These are phyloP conservation scores for Pyrenula aspistea DNA, from an alignment of 495 filamentous ascomycete genomes.

Conservation along the genomic window DNA sequence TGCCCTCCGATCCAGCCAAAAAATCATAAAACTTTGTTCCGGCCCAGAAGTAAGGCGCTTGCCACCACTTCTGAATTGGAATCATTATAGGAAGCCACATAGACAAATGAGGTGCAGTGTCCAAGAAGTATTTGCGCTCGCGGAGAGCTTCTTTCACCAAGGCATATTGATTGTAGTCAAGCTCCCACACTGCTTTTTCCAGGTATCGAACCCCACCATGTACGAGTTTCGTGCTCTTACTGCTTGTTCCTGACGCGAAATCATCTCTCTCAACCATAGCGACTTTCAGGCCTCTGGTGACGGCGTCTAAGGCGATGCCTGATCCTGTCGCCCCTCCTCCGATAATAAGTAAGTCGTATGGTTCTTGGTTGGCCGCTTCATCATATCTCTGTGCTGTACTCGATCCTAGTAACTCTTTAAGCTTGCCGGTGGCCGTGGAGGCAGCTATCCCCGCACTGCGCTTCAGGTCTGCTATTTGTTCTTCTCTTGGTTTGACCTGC, in stretches of 20 bases:
- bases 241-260: slow-evolving; percentile 87
- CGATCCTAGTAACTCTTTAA: not conserved
- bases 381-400: slow-evolving; percentile 14
- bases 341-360: slow-evolving; percentile 84
- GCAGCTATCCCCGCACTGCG: slow-evolving; percentile 11
- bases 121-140: slow-evolving; percentile 90
- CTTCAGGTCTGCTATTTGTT: slow-evolving; percentile 42
- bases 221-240: slow-evolving; percentile 94
- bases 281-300: slow-evolving; percentile 82
- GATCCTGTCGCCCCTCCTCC: slow-evolving; percentile 88
- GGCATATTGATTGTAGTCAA: slow-evolving; percentile 82
- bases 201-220: slow-evolving; percentile 94
- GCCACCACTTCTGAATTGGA: slow-evolving; percentile 91
- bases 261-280: slow-evolving; percentile 93
- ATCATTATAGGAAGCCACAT: slow-evolving; percentile 97
- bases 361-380: slow-evolving; percentile 12
- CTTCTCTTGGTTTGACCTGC: slow-evolving; percentile 51
- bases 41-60: slow-evolving; percentile 93
- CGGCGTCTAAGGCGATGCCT: slow-evolving; percentile 89
- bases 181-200: slow-evolving; percentile 92
- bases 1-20: slow-evolving; percentile 87
- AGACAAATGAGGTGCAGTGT: slow-evolving; percentile 90
- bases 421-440: not conserved
- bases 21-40: slow-evolving; percentile 95
- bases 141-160: slow-evolving; percentile 91